phyloP scores from a whole-genome alignment of 2,329 filamentous ascomycete species.

The Xylariales sp. region DNA sequence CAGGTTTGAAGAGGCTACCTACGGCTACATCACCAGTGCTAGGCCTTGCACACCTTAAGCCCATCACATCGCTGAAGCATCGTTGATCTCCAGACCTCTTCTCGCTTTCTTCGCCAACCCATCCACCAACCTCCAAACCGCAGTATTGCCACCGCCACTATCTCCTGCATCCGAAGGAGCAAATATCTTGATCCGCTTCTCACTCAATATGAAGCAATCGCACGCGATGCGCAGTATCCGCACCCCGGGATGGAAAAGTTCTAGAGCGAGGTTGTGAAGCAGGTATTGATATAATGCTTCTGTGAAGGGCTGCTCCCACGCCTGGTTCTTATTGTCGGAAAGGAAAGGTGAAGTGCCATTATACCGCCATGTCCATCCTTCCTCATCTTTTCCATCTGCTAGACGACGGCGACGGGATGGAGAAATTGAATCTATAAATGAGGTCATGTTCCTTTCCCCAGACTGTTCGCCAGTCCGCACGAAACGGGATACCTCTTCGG shows the following conservation, averaged over 20 bases:
- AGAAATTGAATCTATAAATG: background rate
- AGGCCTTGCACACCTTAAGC: too few relatives aligned
- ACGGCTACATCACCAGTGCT: too few relatives aligned
- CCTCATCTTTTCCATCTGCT: slow-evolving; percentile 42
- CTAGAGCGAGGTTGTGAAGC: slow-evolving; percentile 47
- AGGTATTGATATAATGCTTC: slow-evolving; percentile 47
- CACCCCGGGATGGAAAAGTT: slow-evolving; percentile 53
- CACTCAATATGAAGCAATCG: slow-evolving; percentile 50
- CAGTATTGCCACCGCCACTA: background rate
- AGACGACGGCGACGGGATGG: slow-evolving; percentile 21
- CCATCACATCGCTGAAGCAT: too few relatives aligned
- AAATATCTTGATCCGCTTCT: slow-evolving; percentile 46
- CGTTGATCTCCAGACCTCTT: too few relatives aligned
- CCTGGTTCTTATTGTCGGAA: slow-evolving; percentile 3
- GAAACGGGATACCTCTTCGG: slow-evolving; percentile 43
- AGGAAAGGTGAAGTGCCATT: background rate
- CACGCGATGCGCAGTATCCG: slow-evolving; percentile 49
- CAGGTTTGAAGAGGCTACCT: too few relatives aligned
- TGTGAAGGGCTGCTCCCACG: slow-evolving; percentile 44
- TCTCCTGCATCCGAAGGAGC: slow-evolving; percentile 7
- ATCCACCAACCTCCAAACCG: slow-evolving; percentile 15
- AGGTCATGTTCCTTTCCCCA: too few relatives aligned
- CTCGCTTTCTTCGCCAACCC: slow-evolving; percentile 9
- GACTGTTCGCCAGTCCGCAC: too few relatives aligned
- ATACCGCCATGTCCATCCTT: slow-evolving; percentile 49